phyloP scores from a whole-genome alignment of 1,284 basidiomycete genomes.

The Rhodotorula glutinis region DNA sequence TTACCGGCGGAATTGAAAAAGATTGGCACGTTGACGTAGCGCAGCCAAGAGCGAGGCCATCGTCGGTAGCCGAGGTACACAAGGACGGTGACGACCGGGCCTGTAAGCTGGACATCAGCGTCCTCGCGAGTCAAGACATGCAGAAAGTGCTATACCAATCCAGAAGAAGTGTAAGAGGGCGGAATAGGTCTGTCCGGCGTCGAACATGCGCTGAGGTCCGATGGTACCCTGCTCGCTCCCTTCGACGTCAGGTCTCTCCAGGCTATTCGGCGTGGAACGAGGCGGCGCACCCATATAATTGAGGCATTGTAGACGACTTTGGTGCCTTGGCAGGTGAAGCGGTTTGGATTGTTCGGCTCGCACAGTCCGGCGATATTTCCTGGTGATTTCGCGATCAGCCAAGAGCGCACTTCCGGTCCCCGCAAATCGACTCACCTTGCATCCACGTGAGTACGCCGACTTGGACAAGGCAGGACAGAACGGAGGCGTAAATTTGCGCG shows the following conservation, averaged over 20 bases:
- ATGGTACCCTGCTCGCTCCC: neutral
- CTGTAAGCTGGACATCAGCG: no score
- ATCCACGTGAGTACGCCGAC: conserved; percentile 81
- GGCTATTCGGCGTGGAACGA: no score
- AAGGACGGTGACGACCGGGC: conserved; percentile 71
- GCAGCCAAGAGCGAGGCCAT: conserved; percentile 71
- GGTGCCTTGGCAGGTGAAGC: conserved; percentile 57
- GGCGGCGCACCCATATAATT: conserved; percentile 66
- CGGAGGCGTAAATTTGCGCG: conserved; percentile 74
- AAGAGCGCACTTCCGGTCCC: conserved; percentile 73
- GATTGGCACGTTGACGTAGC: conserved; percentile 77
- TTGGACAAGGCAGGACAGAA: conserved; percentile 74
- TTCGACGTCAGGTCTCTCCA: neutral
- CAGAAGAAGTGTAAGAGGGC: conserved; percentile 82
- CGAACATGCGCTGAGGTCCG: conserved; percentile 56
- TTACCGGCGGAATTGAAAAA: conserved; percentile 72
- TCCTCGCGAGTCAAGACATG: no score
- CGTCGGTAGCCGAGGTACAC: conserved; percentile 68
- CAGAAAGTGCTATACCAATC: conserved; percentile 43
- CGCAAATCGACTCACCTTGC: no score
- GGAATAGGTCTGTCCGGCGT: conserved; percentile 50
- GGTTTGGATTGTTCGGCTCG: neutral
- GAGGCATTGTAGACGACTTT: conserved; percentile 69
- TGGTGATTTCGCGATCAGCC: conserved; percentile 61
- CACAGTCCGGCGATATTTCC: conserved; percentile 66